Percentiles rank a stretch among this genome's conserved stretches.
These are phyloP conservation scores for Malassezia obtusa DNA, from an alignment of 1,284 basidiomycete species.

Conservation along the genomic window DNA sequence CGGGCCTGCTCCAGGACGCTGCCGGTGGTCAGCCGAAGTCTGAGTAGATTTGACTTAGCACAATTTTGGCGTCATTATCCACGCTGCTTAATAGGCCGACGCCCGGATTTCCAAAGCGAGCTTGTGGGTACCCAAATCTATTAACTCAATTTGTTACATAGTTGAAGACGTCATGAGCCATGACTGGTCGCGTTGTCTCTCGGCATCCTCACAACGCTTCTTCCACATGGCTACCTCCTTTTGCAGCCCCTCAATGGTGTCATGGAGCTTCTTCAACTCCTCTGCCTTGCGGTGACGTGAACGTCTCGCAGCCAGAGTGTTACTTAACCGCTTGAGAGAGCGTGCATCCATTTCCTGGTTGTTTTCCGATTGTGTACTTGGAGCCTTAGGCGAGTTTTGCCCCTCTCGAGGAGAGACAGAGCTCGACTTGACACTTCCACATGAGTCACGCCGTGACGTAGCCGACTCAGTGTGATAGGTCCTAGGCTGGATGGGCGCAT, in stretches of 20 bases:
- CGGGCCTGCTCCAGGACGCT: constrained; percentile 20
- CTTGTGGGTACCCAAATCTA: too few species aligned
- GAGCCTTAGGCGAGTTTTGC: background rate
- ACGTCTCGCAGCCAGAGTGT: constrained; percentile 45
- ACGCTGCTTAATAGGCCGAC: too few species aligned
- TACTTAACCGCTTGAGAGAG: constrained; percentile 43
- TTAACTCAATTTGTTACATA: background rate
- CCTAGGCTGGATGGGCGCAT: constrained; percentile 44
- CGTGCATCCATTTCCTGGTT: constrained; percentile 34
- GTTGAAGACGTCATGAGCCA: background rate
- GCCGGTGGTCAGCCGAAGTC: background rate
- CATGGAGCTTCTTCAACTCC: constrained; percentile 36
- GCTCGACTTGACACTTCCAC: background rate
- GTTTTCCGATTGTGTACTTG: constrained; percentile 18
- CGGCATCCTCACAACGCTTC: constrained; percentile 35
- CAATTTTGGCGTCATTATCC: too few species aligned
- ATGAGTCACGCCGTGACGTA: constrained; percentile 36
- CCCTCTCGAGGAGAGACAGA: background rate
- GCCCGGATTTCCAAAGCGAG: too few species aligned
- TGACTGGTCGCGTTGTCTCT: constrained; percentile 32
- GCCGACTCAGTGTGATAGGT: constrained; percentile 41
- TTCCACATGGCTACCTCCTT: constrained; percentile 40
- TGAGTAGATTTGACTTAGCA: background rate
- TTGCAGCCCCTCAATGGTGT: constrained; percentile 33
- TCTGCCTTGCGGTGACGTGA: constrained; percentile 44